These are phyloP conservation scores for Suillus placidus DNA, from an alignment of 768 basidiomycete species.

Conservation along the genomic window DNA sequence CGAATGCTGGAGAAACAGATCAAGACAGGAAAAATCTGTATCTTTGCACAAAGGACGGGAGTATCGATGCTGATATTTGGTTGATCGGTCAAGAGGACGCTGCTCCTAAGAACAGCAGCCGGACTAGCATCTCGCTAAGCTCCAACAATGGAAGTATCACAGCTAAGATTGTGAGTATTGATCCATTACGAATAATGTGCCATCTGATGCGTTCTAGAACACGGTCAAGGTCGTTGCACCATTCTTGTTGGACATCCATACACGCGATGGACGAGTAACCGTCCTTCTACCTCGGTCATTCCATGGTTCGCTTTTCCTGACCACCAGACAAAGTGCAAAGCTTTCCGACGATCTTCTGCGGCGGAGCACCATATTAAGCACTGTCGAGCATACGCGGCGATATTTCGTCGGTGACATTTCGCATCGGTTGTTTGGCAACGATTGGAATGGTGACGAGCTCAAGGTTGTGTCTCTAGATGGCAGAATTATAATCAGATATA, in stretches of 20 bases:
- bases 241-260: slow-evolving; percentile 14
- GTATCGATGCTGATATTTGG: slow-evolving; percentile 22
- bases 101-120: neutral
- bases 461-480: slow-evolving; percentile 40
- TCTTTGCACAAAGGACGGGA: slow-evolving; percentile 18
- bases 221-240: slow-evolving; percentile 19
- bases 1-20: slow-evolving; percentile 11
- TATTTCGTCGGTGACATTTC: slow-evolving; percentile 48
- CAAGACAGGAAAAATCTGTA: slow-evolving; percentile 17
- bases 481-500: slow-evolving; percentile 40
- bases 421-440: slow-evolving; percentile 25
- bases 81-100: slow-evolving; percentile 26
- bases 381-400: slow-evolving; percentile 34
- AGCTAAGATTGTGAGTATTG: slow-evolving; percentile 16
- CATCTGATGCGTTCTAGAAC: slow-evolving; percentile 7
- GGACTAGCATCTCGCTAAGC: slow-evolving; percentile 11
- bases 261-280: slow-evolving; percentile 36
- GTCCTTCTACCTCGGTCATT: slow-evolving; percentile 45
- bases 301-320: slow-evolving; percentile 40
- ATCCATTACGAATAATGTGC: neutral
- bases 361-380: slow-evolving; percentile 37
- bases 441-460: slow-evolving; percentile 46
- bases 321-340: slow-evolving; percentile 29
- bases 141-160: slow-evolving; percentile 17
- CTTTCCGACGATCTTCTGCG: slow-evolving; percentile 37